Evolutionary conservation across 169 alveolate genomes (phyloP), one percentile per base, ranked within the genome.

Genomic region (Plasmodium adleri): DNA sequence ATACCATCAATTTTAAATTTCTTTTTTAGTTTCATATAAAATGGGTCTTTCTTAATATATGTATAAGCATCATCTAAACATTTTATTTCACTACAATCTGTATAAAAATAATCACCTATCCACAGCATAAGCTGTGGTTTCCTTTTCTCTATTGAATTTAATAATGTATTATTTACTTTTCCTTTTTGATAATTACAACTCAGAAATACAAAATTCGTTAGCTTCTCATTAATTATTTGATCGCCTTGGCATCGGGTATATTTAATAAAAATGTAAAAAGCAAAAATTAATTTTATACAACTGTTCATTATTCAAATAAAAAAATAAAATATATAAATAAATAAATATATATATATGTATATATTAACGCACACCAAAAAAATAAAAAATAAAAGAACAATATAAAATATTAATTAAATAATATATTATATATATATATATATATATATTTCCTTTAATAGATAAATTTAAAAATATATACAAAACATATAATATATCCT

Each of bases 51-150:
- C 32, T 54, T 78, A 91, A 94, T 66, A 39, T 76, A 72, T 17
- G 59, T 76, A 85, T 94, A 94, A 47, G 59, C 92, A 26, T 64
- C 88, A 24, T 92, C 75, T 20, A 94, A 43, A 83, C 96, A 94
- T 73, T 49, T 60, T 47, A 92, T 66, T 22, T 75, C 92, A 52
- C 93, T 90, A 54, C 96, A 94, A 10, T 85, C 92, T 47, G 95
- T 68, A 59, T 95, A 95, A 72, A 94, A 85, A 26, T 93, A 88
- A 70, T 95, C 97, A 7, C 97, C 97, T 59, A 93, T 93, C 93
- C 92, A 95, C 56, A 95, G 83, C 88, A 95, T 92, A 49, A 95
- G 90, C 68, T 95, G 96, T 8, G 97, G 97, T 17, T 88, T 89
- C 59, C 64, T 89, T 39, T 73, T 80, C 28, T 52, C 83, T 24